A percentile compares a stretch with the other conserved stretches of the same genome.
Conservation (phyloP, 75 land plant genomes). For the Picea glauca region DNA sequence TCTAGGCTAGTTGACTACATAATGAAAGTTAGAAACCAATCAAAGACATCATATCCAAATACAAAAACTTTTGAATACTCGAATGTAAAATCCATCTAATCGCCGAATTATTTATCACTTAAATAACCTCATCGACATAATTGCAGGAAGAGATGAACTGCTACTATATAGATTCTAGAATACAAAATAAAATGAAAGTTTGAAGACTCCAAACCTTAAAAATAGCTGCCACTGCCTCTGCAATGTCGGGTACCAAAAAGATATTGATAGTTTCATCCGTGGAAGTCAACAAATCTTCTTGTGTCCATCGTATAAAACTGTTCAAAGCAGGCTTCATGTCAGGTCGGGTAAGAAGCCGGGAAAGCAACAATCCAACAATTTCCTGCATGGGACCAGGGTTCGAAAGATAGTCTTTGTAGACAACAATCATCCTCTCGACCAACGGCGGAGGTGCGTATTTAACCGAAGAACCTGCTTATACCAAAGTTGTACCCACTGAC, state of each 20-base stretch:
- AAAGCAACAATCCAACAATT: conserved; percentile 82
- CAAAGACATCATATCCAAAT: no score
- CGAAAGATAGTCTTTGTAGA: conserved; percentile 79
- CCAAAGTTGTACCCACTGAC: conserved; percentile 79
- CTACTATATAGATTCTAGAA: no score
- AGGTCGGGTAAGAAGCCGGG: conserved; percentile 90
- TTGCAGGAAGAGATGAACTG: conserved; percentile 8
- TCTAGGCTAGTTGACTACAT: no score
- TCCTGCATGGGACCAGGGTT: conserved; percentile 93
- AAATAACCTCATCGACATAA: conserved; percentile 57
- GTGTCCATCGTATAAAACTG: conserved; percentile 39
- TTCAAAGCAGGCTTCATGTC: conserved; percentile 77
- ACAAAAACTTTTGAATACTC: no score
- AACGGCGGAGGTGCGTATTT: conserved; percentile 47
- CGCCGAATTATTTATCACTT: neutral
- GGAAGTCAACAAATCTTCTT: conserved; percentile 17
- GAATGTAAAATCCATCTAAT: no score
- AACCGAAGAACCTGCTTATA: conserved; percentile 15
- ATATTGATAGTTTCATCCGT: conserved; percentile 15
- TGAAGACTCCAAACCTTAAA: conserved; percentile 23
- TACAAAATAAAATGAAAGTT: no score
- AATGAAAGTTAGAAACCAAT: no score
- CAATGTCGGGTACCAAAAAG: conserved; percentile 38
- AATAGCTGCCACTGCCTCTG: conserved; percentile 24
- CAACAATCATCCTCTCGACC: conserved; percentile 59